phyloP scores from a whole-genome alignment of 2,329 filamentous ascomycete genomes.

The Atkinsonella texensis region DNA sequence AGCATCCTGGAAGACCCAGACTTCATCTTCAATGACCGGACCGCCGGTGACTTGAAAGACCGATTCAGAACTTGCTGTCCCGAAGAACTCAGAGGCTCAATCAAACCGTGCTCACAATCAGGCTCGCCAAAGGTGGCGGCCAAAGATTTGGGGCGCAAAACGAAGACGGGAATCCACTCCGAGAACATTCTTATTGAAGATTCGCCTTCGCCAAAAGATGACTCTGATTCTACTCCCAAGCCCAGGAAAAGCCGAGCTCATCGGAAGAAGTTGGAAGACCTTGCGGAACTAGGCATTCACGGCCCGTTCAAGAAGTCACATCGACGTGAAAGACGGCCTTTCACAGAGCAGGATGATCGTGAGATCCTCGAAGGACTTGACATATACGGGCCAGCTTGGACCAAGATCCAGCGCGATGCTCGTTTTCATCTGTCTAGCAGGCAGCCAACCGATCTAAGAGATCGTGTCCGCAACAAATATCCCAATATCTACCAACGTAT shows the following conservation, averaged over 20 bases:
- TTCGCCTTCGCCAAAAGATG: conserved; percentile 16
- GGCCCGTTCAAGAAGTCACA: conserved; percentile 51
- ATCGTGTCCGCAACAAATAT: conserved; percentile 53
- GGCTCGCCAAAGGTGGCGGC: conserved; percentile 11
- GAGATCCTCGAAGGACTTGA: conserved; percentile 50
- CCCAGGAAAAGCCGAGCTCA: conserved; percentile 41
- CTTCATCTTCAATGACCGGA: conserved; percentile 49
- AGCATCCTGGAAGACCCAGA: conserved; percentile 48
- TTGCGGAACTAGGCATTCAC: conserved; percentile 46
- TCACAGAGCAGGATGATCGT: conserved; percentile 49
- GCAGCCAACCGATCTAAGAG: conserved; percentile 51
- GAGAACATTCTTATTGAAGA: conserved; percentile 45
- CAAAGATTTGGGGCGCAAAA: conserved; percentile 23
- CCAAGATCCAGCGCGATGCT: conserved; percentile 49
- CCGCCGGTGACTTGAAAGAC: conserved; percentile 52
- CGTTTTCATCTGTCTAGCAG: conserved; percentile 44
- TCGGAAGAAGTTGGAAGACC: conserved; percentile 42
- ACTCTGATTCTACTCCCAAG: conserved; percentile 25
- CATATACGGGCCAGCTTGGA: conserved; percentile 51
- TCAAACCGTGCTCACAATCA: conserved; percentile 15
- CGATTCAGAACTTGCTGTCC: conserved; percentile 55
- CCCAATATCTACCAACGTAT: conserved; percentile 44
- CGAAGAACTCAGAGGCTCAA: conserved; percentile 40
- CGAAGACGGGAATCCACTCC: conserved; percentile 36
- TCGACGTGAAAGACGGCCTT: conserved; percentile 46